Percentiles rank a stretch among this genome's conserved stretches.
phyloP scores from a whole-genome alignment of 179 eudicot species.

The Corrigiola litoralis region DNA sequence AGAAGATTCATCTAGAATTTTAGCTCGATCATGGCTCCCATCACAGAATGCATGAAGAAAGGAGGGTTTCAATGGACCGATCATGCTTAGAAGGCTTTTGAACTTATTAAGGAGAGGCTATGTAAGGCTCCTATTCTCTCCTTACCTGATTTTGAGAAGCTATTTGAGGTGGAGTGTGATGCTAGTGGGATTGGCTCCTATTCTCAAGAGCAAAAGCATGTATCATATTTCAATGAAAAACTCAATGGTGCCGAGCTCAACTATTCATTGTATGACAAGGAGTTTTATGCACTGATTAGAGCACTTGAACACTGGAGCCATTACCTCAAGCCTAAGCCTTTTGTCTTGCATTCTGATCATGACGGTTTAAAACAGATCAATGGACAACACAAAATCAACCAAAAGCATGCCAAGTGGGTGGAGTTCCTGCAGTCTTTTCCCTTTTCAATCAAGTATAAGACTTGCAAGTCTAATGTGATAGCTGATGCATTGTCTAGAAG shows the following conservation, averaged over 20 bases:
- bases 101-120: neutral
- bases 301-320: neutral
- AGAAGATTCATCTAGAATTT: neutral
- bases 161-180: neutral
- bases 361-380: no score
- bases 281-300: no score
- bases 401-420: neutral
- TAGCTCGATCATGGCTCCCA: neutral
- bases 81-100: neutral
- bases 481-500: neutral
- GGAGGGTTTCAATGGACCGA: neutral
- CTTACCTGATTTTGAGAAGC: neutral
- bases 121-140: neutral
- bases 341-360: neutral
- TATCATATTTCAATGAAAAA: neutral
- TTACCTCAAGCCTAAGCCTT: neutral
- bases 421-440: neutral
- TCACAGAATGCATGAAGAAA: neutral
- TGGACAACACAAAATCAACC: neutral
- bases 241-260: neutral
- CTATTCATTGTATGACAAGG: no score
- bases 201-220: neutral
- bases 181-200: neutral
- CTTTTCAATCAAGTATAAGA: neutral
- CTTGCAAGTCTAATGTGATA: neutral